Conservation (phyloP, 2,329 filamentous ascomycete genomes). For the Juglanconis oblonga region DNA sequence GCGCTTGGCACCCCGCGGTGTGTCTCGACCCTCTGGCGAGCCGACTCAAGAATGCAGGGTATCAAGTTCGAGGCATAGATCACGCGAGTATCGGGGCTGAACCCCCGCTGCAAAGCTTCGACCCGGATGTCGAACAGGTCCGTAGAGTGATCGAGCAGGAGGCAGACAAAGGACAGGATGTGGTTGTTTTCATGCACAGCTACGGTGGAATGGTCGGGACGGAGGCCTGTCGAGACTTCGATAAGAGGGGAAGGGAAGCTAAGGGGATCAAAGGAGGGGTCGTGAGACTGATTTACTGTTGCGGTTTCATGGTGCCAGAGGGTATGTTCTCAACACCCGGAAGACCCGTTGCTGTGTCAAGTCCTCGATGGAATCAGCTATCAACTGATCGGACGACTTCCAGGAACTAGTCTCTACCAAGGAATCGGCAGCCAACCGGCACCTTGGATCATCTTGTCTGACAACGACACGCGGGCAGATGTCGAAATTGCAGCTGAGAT, state of each 20-base stretch:
- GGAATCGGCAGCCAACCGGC: neutral
- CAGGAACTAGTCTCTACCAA: neutral
- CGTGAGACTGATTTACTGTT: conserved; percentile 1
- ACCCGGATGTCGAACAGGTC: conserved; percentile 1
- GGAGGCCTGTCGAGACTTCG: conserved; percentile 4
- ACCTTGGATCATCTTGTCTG: neutral
- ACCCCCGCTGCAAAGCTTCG: neutral
- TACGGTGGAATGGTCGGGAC: conserved; percentile 8
- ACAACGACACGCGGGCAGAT: neutral
- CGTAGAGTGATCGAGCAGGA: neutral
- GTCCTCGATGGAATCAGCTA: neutral
- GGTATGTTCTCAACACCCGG: neutral
- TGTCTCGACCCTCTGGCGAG: neutral
- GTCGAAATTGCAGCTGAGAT: neutral
- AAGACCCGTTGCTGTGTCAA: neutral
- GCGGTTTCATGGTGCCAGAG: conserved; percentile 5
- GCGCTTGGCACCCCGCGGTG: conserved; percentile 2
- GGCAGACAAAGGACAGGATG: conserved; percentile 1
- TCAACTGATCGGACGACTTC: neutral
- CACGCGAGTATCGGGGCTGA: conserved; percentile 1
- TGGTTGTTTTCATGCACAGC: conserved; percentile 10
- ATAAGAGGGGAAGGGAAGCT: neutral
- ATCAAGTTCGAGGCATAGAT: neutral
- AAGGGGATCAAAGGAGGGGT: conserved; percentile 2
- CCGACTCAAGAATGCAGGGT: neutral